Percentiles rank a stretch among this genome's conserved stretches.
Conservation (phyloP, 2,329 filamentous ascomycete genomes). For the Alternaria brassicicola region DNA sequence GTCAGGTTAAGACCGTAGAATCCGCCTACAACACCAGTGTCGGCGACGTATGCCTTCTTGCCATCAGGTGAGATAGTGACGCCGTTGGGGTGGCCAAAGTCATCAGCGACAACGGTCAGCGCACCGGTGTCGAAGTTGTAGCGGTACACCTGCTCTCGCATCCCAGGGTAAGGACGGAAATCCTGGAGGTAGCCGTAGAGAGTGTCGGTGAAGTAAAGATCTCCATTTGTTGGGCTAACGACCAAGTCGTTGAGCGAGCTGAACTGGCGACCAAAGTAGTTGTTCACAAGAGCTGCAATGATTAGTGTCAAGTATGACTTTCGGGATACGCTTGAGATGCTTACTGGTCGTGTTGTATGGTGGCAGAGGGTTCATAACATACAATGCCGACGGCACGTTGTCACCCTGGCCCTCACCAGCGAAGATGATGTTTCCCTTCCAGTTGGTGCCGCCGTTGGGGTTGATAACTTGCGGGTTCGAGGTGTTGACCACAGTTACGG, state of each 20-base stretch:
- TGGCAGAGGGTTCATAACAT: conserved; percentile 30
- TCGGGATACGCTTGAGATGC: not conserved
- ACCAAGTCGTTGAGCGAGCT: conserved; percentile 51
- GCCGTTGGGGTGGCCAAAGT: conserved; percentile 49
- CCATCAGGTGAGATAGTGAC: conserved; percentile 51
- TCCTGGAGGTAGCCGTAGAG: conserved; percentile 34
- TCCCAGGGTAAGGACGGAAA: conserved; percentile 32
- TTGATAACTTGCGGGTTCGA: conserved; percentile 34
- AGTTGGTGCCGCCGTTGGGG: conserved; percentile 31
- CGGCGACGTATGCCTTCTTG: conserved; percentile 52
- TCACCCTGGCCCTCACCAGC: conserved; percentile 33
- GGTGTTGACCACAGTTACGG: conserved; percentile 31
- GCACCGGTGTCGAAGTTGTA: conserved; percentile 50
- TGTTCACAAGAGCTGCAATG: conserved; percentile 44
- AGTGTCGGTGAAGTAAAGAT: conserved; percentile 57
- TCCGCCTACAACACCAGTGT: conserved; percentile 41
- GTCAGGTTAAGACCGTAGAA: conserved; percentile 30
- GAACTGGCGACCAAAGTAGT: conserved; percentile 55
- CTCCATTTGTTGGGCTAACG: conserved; percentile 46
- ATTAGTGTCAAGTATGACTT: not conserved
- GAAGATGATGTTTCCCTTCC: conserved; percentile 33
- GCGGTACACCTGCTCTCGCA: conserved; percentile 47
- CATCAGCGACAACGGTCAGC: conserved; percentile 48
- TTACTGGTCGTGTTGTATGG: conserved; percentile 34
- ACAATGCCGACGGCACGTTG: conserved; percentile 28